Base-by-base conservation (phyloP, 306 rosid species). In the Cucumis cinereus region DNA sequence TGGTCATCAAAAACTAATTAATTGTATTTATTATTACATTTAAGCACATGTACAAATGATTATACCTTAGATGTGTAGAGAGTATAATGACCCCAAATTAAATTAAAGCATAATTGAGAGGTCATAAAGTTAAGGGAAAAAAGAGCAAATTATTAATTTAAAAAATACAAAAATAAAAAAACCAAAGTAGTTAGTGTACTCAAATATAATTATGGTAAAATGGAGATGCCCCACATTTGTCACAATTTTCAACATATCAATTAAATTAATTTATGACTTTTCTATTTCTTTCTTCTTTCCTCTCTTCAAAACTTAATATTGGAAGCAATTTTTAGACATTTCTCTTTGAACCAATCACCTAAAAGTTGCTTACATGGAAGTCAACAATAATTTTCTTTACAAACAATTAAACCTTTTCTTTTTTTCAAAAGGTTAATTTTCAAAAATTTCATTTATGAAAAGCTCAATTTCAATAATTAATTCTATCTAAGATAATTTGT, bases 101-200 rank as follows among this genome's bases (percentile, higher is more conserved):
- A 74, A 74, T 80, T 52, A 77, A 73, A 56, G 74, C 7, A 61
- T 30, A 80, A 80, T 66, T 59, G 78, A 70, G 74, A 54, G 61
- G 67, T 73, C 73, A 73, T 73, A 79, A 80, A 12, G 55, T 55
- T 19, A 35, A 15, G 7, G 15, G 26, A 10, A 47, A 38, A 45
- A 74, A 60, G 56, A 19, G 40, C 8, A 23, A 47, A 70, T 43
- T 45, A 45, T 22, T 70, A 23, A 22, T 47, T 26, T 69, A 1
- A 24, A 70, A 70, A 49, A 49, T 71, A 24, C 13, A 47, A 70
- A 71, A 70, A 0, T 28, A 28, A 28, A 52, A 20, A 66, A 71
- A 76, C 0, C 52, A 45, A 50, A 35, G 26, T 59, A 59, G 59
- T 19, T 67, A 8, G 63, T 55, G 40, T 69, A 69, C 10, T 77